Base-by-base conservation (phyloP, 345 rosid species). In the Conringia planisiliqua region DNA sequence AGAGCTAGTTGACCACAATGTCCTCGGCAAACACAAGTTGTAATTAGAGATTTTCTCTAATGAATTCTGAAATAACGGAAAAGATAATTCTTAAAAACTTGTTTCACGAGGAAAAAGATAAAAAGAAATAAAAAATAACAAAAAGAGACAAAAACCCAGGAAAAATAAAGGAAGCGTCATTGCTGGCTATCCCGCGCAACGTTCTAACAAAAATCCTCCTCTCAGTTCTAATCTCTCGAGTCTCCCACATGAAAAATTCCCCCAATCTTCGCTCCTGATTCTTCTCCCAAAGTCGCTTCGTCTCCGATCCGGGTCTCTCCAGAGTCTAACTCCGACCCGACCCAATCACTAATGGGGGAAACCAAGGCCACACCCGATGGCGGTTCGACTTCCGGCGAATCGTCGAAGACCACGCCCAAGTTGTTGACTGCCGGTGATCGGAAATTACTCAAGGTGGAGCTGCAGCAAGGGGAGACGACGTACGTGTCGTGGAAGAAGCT, bases 401-500 rank as follows among this genome's bases (percentile, higher is more conserved):
- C 86, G 18, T 78, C 84, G 18, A 83, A 83, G 69, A 68, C 58
- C 29, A 56, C 81, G 73, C 79, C 97, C 26, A 85, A 91, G 62
- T 62, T 82, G 13, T 65, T 79, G 58, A 83, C 75, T 66, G 73
- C 81, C 24, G 97, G 94, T 14, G 94, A 91, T 85, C 83, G 98
- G 61, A 86, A 86, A 70, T 79, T 87, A 61, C 88, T 93, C 60
- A 68, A 82, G 62, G 97, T 93, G 72, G 96, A 93, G 81, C 89
- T 91, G 63, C 87, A 84, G 10, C 81, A 85, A 30, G 97, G 86
- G 29, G 93, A 89, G 74, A 93, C 98, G 47, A 88, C 96, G 68
- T 80, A 77, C 24, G 91, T 93, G 9, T 93, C 97, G 7, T 93
- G 97, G 96, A 93, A 83, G 85, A 91, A 89, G 87, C 92, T 93